These are phyloP conservation scores for Salix udensis DNA, from an alignment of 345 rosid species.

Conservation along the genomic window DNA sequence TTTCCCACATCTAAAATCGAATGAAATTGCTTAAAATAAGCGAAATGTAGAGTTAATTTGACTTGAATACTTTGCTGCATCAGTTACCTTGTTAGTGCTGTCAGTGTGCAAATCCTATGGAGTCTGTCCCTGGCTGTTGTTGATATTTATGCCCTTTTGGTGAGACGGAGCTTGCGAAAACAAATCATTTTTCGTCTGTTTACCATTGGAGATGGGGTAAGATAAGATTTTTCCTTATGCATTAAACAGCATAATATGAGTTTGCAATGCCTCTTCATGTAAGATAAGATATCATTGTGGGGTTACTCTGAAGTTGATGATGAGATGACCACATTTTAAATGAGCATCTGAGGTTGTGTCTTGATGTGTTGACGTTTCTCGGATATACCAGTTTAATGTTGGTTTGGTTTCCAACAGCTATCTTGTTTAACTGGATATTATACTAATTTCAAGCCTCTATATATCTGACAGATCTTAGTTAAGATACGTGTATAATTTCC, in stretches of 20 bases:
- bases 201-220: slow-evolving; percentile 74
- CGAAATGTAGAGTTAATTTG: neutral
- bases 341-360: too few relatives aligned
- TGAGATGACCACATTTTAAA: too few relatives aligned
- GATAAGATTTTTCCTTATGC: slow-evolving; percentile 11
- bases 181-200: slow-evolving; percentile 43
- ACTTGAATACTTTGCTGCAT: neutral
- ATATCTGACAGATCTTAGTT: too few relatives aligned
- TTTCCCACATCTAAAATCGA: neutral
- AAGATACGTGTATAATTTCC: too few relatives aligned
- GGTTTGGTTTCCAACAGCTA: neutral
- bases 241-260: too few relatives aligned
- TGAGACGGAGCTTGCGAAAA: slow-evolving; percentile 65
- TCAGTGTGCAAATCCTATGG: slow-evolving; percentile 69
- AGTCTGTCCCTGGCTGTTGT: slow-evolving; percentile 52
- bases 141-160: slow-evolving; percentile 59
- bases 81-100: slow-evolving; percentile 77
- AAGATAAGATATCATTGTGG: too few relatives aligned
- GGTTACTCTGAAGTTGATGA: too few relatives aligned
- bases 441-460: too few relatives aligned
- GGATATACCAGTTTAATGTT: neutral
- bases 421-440: too few relatives aligned
- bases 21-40: neutral
- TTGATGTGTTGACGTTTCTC: neutral
- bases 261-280: too few relatives aligned